Conservation (phyloP, 768 basidiomycete species). For the Russula olivacea region DNA sequence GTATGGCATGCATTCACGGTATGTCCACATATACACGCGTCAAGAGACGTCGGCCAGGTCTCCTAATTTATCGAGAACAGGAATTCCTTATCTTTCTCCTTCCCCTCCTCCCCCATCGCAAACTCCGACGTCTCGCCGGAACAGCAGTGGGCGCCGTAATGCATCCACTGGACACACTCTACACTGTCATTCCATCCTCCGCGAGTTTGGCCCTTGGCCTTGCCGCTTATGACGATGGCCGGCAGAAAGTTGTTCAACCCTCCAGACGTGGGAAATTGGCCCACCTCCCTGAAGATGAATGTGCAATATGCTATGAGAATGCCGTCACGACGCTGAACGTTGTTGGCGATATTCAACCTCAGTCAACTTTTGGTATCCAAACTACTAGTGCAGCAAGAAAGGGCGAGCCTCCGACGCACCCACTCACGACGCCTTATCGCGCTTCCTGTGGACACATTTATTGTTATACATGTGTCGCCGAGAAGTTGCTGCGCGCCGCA, state of each 20-base stretch:
- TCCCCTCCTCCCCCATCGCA: constrained; percentile 71
- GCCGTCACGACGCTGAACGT: constrained; percentile 55
- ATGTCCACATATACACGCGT: constrained; percentile 29
- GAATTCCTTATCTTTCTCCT: constrained; percentile 93
- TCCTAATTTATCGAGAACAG: constrained; percentile 36
- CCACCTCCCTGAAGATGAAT: constrained; percentile 65
- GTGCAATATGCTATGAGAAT: constrained; percentile 86
- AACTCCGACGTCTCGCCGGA: constrained; percentile 52
- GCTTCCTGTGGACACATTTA: constrained; percentile 82
- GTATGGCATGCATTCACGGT: constrained; percentile 99
- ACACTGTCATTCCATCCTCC: constrained; percentile 32
- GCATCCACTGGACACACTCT: constrained; percentile 28
- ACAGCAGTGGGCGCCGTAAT: constrained; percentile 27
- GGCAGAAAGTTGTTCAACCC: neutral
- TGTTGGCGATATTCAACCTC: constrained; percentile 30
- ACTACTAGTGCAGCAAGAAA: constrained; percentile 28
- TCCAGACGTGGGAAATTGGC: constrained; percentile 55
- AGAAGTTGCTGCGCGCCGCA: constrained; percentile 66
- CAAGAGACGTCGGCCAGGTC: neutral
- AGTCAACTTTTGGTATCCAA: constrained; percentile 24
- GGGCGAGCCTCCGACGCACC: constrained; percentile 47
- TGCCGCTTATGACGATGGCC: neutral
- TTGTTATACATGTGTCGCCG: constrained; percentile 91
- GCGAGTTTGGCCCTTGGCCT: constrained; percentile 29
- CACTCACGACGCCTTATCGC: constrained; percentile 76